A percentile compares a stretch with the other conserved stretches of the same genome.
These are phyloP conservation scores for Clitopilus hobsonii DNA, from an alignment of 768 basidiomycete genomes.

Conservation along the genomic window DNA sequence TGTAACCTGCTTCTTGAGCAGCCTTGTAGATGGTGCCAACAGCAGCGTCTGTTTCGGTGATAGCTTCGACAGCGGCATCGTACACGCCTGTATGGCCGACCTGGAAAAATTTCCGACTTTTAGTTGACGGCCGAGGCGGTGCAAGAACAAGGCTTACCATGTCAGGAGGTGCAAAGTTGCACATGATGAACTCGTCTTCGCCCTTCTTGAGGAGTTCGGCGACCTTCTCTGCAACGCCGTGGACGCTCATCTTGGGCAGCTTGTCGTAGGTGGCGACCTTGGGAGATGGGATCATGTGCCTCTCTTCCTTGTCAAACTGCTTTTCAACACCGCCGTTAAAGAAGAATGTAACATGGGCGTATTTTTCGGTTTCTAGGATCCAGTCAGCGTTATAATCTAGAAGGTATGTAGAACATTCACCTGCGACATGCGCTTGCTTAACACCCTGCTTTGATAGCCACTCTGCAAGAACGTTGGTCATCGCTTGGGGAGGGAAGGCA, in stretches of 20 bases:
- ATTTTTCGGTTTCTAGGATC: constrained; percentile 86
- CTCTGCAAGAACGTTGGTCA: constrained; percentile 94
- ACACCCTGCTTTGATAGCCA: constrained; percentile 77
- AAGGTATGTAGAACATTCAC: constrained; percentile 27
- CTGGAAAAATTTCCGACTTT: constrained; percentile 23
- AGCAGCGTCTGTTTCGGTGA: constrained; percentile 83
- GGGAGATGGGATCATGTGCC: constrained; percentile 87
- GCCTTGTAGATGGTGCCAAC: constrained; percentile 86
- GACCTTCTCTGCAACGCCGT: constrained; percentile 88
- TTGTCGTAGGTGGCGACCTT: constrained; percentile 95
- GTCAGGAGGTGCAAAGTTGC: constrained; percentile 96
- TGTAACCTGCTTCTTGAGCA: constrained; percentile 80
- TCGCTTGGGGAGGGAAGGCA: constrained; percentile 90
- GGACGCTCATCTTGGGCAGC: constrained; percentile 85
- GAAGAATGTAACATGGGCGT: constrained; percentile 97
- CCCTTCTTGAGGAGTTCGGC: constrained; percentile 70
- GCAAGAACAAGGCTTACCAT: constrained; percentile 52
- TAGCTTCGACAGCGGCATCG: constrained; percentile 87
- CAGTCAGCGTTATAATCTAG: neutral
- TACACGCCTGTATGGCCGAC: constrained; percentile 91
- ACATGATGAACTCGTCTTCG: constrained; percentile 90
- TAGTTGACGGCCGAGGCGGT: neutral
- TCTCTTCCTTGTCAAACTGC: constrained; percentile 78
- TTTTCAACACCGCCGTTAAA: constrained; percentile 97
- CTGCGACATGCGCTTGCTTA: constrained; percentile 87